A percentile compares a stretch with the other conserved stretches of the same genome.
Evolutionary conservation across 306 rosid genomes (phyloP).

Genomic region (Coriaria nepalensis): DNA sequence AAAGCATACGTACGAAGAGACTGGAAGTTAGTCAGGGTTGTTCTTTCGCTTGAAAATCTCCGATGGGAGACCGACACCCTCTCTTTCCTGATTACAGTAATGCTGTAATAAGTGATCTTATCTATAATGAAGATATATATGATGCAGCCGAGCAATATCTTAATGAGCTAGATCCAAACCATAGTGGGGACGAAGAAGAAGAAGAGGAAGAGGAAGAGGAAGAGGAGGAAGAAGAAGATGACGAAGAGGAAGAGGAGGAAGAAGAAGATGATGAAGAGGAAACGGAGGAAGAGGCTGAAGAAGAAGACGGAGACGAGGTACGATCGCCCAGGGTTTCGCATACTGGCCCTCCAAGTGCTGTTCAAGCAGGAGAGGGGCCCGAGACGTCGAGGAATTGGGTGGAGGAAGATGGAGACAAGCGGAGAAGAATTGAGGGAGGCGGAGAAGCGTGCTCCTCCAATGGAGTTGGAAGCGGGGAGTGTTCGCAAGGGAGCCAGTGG

Average conservation of each 20-base stretch:
- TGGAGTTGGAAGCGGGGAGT: slow-evolving; percentile 11
- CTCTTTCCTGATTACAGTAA: too few relatives aligned
- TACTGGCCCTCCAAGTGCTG: slow-evolving; percentile 12
- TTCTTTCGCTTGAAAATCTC: too few relatives aligned
- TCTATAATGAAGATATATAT: too few relatives aligned
- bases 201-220: background rate
- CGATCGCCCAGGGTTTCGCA: slow-evolving; percentile 21
- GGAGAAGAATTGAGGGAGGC: slow-evolving; percentile 46
- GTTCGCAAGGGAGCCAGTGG: slow-evolving; percentile 43
- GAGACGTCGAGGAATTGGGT: slow-evolving; percentile 9
- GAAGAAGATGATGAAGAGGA: slow-evolving; percentile 13
- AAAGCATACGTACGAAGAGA: too few relatives aligned
- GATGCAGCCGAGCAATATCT: too few relatives aligned
- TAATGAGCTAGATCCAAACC: too few relatives aligned
- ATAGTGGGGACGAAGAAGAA: background rate
- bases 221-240: slow-evolving; percentile 2
- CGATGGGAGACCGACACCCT: too few relatives aligned
- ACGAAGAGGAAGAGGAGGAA: slow-evolving; percentile 11
- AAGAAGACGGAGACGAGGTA: slow-evolving; percentile 12
- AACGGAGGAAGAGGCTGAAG: slow-evolving; percentile 10
- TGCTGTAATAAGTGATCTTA: too few relatives aligned
- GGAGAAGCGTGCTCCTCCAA: slow-evolving; percentile 27
- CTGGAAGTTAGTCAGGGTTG: too few relatives aligned
- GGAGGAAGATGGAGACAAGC: slow-evolving; percentile 36
- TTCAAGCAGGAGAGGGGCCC: slow-evolving; percentile 6